Evolutionary conservation across 2,329 filamentous ascomycete species (phyloP).

Genomic region (Trichoderma atrobrunneum): DNA sequence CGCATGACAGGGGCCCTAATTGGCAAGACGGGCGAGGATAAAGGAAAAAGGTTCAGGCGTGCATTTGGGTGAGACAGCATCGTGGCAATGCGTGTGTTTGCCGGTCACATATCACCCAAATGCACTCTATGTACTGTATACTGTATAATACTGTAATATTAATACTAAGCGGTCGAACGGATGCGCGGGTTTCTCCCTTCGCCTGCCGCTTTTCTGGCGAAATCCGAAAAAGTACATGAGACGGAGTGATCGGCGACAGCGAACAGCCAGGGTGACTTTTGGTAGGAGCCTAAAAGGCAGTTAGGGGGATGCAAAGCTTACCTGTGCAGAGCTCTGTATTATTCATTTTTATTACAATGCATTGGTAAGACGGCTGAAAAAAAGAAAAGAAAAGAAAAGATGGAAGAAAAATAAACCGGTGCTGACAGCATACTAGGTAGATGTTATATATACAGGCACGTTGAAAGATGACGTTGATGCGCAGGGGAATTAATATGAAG

Average conservation of each 20-base stretch:
- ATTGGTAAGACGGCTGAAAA: neutral
- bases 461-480: neutral
- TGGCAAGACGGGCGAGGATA: neutral
- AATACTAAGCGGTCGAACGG: neutral
- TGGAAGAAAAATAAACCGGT: neutral
- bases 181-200: neutral
- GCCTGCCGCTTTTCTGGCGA: neutral
- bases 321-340: neutral
- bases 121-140: neutral
- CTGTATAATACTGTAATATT: neutral
- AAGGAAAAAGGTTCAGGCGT: neutral
- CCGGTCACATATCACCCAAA: neutral
- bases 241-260: neutral
- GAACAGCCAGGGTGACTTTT: neutral
- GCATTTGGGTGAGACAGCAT: neutral
- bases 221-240: neutral
- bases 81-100: neutral
- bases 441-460: neutral
- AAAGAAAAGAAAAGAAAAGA: neutral
- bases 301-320: neutral
- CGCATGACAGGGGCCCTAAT: constrained; percentile 7
- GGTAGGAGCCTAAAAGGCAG: neutral
- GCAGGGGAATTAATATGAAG: neutral
- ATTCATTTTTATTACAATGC: neutral
- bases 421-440: neutral